phyloP scores from a whole-genome alignment of 345 rosid species.

The Gossypium stocksii region DNA sequence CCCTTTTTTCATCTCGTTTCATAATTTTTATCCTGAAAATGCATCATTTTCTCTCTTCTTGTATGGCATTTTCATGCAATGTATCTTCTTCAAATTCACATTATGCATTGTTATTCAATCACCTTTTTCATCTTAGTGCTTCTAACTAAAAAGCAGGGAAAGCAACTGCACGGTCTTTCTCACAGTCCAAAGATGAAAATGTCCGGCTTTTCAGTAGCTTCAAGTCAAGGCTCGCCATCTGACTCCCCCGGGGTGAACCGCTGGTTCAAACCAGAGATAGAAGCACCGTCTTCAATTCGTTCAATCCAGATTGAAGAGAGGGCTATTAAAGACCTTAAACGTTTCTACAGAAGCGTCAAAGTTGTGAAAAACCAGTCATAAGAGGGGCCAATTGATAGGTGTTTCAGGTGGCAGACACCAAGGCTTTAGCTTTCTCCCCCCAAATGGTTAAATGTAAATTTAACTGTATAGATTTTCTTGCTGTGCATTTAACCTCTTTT shows the following conservation, averaged over 20 bases:
- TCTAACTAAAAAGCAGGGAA: slow-evolving; percentile 41
- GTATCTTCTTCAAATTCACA: not conserved
- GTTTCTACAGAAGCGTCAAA: slow-evolving; percentile 83
- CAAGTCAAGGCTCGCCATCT: slow-evolving; percentile 77
- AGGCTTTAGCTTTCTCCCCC: not conserved
- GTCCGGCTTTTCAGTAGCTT: slow-evolving; percentile 61
- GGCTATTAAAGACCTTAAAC: slow-evolving; percentile 91
- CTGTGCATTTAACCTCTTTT: slow-evolving; percentile 26
- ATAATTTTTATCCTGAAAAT: not conserved
- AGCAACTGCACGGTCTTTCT: slow-evolving; percentile 48
- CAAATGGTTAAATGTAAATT: slow-evolving; percentile 28
- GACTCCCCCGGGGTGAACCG: slow-evolving; percentile 78
- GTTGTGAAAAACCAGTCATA: slow-evolving; percentile 59
- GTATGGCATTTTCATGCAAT: not conserved
- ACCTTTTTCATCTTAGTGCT: not conserved
- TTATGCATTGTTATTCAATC: not conserved
- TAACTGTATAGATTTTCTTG: slow-evolving; percentile 31
- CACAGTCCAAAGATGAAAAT: slow-evolving; percentile 71
- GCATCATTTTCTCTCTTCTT: not conserved
- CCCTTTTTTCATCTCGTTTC: not conserved
- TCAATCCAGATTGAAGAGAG: slow-evolving; percentile 93
- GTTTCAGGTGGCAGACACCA: slow-evolving; percentile 16
- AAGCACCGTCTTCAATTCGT: slow-evolving; percentile 66
- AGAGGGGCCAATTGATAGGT: slow-evolving; percentile 3
- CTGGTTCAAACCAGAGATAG: slow-evolving; percentile 88